Base-by-base conservation (phyloP, 176 grass and related monocot genomes). In the Aegilops tauschii region DNA sequence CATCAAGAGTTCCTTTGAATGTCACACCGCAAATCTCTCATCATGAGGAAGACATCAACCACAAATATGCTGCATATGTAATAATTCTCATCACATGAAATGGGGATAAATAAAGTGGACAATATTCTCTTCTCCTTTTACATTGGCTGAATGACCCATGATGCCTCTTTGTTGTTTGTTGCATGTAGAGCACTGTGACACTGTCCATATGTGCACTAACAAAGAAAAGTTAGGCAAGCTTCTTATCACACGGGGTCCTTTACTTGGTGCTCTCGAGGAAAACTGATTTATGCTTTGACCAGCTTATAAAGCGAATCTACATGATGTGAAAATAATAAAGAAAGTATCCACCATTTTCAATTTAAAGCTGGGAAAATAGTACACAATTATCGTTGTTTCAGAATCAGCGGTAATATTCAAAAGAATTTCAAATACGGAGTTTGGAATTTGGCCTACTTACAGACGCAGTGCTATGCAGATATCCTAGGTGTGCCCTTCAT, bases 221-320 rank as follows among this genome's bases (percentile, higher is more conserved):
- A 81, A 75, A 50, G 61, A 82, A 79, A 90, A 80, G 85, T 91
- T 91, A 91, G 89, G 89, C 85, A 87, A 40, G 81, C 3, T 84
- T 91, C 89, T 84, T 84, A 73, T 87, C 89, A 84, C 28, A 50
- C 58, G 27, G 2, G 61, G 76, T 0, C 35, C 68, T 84, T 87
- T 83, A 83, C 54, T 73, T 69, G 76, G 6, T 62, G 76, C 69
- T 58, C 20, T 75, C 77, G 47, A 36, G 76, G 85, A 87, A 80
- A 91, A 83, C 32, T 80, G 69, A 69, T 87, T 69, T 87, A 66
- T 84, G 72, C 61, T 84, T 87, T 87, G 81, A 87, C 85, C 84
- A 73, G 34, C 25, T 28, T 17, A 50, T 12, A 62, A 84, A 73
- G 42, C n/a, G 56, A 90, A 65, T 79, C 25, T 56, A 77, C 28